A percentile compares a stretch with the other conserved stretches of the same genome.
phyloP scores from a whole-genome alignment of 106 monocot genomes.

The Iris macrosiphon region DNA sequence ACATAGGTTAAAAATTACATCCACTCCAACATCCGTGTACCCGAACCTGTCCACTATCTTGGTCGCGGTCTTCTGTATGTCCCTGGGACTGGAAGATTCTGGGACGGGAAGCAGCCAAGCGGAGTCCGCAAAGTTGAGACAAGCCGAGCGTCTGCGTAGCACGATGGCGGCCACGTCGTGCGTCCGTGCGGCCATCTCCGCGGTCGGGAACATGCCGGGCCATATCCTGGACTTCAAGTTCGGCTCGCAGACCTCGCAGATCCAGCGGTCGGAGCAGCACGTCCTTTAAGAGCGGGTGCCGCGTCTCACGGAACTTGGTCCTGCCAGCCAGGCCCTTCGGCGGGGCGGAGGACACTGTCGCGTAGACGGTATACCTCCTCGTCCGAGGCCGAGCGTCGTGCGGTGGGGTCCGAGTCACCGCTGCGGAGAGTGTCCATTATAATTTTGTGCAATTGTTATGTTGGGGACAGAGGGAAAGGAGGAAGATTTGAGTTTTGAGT shows the following conservation, averaged over 20 bases:
- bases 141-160: conserved; percentile 27
- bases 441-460: too few relatives aligned
- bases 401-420: conserved; percentile 6
- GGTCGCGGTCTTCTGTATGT: too few relatives aligned
- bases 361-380: conserved; percentile 29
- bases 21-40: not conserved
- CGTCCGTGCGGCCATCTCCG: conserved; percentile 39
- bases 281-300: conserved; percentile 81
- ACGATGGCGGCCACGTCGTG: conserved; percentile 39
- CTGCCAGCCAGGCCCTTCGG: conserved; percentile 80
- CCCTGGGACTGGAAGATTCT: conserved; percentile 9
- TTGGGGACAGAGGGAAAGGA: too few relatives aligned
- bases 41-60: too few relatives aligned
- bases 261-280: conserved; percentile 71
- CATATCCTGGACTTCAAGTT: conserved; percentile 30
- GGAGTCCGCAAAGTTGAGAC: conserved; percentile 94
- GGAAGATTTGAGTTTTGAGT: too few relatives aligned
- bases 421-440: not conserved
- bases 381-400: conserved; percentile 4
- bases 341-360: conserved; percentile 57
- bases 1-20: too few relatives aligned
- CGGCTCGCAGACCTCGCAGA: conserved; percentile 81
- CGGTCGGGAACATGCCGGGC: conserved; percentile 30
- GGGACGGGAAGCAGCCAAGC: conserved; percentile 49
- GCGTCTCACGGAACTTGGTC: conserved; percentile 88